A percentile compares a stretch with the other conserved stretches of the same genome.
Conservation (phyloP, 2,329 filamentous ascomycete species). For the Neofusicoccum sp. region DNA sequence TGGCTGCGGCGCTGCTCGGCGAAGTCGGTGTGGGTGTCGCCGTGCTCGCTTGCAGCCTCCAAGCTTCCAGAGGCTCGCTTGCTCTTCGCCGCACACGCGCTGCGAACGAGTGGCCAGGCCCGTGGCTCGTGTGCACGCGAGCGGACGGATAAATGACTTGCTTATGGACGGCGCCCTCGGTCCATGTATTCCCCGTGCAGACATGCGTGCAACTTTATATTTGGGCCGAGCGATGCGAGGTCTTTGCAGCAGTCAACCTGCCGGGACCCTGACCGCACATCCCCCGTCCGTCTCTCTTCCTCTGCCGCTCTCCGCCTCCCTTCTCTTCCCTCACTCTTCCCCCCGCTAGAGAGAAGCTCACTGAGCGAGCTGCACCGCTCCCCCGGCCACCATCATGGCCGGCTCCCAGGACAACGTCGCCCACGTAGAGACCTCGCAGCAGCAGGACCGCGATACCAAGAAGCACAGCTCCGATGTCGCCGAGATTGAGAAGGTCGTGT, state of each 20-base stretch:
- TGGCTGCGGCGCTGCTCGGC: conserved; percentile 2
- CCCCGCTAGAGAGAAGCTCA: neutral
- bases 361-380: neutral
- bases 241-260: neutral
- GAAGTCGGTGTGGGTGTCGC: neutral
- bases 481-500: conserved; percentile 52
- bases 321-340: neutral
- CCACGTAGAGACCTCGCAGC: neutral
- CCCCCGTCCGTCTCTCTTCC: neutral
- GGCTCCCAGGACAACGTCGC: neutral
- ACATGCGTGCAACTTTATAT: conserved; percentile 1
- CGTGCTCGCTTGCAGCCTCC: neutral
- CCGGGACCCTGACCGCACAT: neutral
- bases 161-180: neutral
- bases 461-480: conserved; percentile 37
- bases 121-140: neutral
- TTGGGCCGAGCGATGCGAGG: neutral
- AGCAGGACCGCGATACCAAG: conserved; percentile 22
- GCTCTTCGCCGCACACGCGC: neutral
- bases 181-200: neutral
- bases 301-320: neutral
- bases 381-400: neutral
- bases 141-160: conserved; percentile 5
- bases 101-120: neutral
- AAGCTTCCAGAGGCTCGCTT: conserved; percentile 9